Conservation (phyloP, 1,284 basidiomycete genomes). For the Ceratobasidium sp. region DNA sequence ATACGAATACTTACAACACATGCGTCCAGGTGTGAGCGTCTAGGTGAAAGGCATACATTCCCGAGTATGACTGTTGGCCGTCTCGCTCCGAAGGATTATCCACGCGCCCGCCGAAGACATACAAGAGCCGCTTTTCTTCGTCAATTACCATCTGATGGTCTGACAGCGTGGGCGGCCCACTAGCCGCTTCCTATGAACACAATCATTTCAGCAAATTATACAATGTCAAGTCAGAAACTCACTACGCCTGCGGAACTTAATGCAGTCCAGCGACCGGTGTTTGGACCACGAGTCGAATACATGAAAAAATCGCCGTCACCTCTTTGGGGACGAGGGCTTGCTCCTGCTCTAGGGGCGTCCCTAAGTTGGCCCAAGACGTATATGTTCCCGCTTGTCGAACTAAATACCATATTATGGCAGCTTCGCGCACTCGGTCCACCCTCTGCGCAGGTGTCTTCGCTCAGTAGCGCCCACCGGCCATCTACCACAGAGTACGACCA, state of each 20-base stretch:
- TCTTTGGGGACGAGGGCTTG: conserved; percentile 19
- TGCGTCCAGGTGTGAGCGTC: conserved; percentile 72
- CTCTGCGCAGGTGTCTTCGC: conserved; percentile 68
- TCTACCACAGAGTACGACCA: conserved; percentile 78
- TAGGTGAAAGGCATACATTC: conserved; percentile 77
- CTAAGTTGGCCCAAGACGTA: conserved; percentile 66
- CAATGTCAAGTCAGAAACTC: conserved; percentile 52
- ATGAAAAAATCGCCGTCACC: conserved; percentile 71
- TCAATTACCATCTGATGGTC: conserved; percentile 88
- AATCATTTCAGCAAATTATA: not conserved
- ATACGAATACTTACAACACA: conserved; percentile 66
- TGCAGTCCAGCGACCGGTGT: conserved; percentile 75
- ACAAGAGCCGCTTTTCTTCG: conserved; percentile 76
- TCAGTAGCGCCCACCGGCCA: conserved; percentile 75
- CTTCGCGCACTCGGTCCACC: conserved; percentile 76
- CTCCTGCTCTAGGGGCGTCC: conserved; percentile 46
- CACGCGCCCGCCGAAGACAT: conserved; percentile 82
- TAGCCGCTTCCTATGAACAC: conserved; percentile 63
- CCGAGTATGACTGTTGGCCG: conserved; percentile 69
- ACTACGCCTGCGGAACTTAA: conserved; percentile 74
- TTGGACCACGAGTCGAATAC: conserved; percentile 72
- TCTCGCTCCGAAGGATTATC: conserved; percentile 71
- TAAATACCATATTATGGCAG: conserved; percentile 88
- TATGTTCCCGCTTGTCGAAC: conserved; percentile 75
- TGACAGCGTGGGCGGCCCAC: conserved; percentile 80